Percentiles rank a stretch among this genome's conserved stretches.
phyloP scores from a whole-genome alignment of 768 basidiomycete genomes.

The Mrakia blollopis region DNA sequence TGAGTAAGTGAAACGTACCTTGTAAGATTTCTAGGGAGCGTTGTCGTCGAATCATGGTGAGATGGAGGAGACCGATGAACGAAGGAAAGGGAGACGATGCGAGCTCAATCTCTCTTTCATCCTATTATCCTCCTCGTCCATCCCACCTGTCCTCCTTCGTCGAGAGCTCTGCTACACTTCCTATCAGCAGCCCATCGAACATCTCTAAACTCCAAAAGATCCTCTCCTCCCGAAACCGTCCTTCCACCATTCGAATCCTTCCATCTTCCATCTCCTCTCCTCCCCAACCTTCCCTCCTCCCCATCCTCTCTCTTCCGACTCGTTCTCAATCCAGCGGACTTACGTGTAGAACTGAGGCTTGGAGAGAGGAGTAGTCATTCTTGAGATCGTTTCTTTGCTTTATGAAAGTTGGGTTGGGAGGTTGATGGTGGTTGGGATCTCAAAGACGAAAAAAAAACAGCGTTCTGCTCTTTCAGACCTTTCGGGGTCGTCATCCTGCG shows the following conservation, averaged over 20 bases:
- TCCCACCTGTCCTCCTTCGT: no score
- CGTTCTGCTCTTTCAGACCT: no score
- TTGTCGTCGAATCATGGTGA: no score
- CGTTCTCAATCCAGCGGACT: background rate
- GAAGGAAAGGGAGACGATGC: no score
- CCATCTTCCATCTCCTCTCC: background rate
- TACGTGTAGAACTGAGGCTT: constrained; percentile 20
- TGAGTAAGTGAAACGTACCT: background rate
- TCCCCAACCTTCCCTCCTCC: background rate
- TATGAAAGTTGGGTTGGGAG: background rate
- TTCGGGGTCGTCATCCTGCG: no score
- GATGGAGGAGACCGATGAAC: no score
- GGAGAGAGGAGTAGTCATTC: background rate
- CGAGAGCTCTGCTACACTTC: no score
- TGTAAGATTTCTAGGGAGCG: no score
- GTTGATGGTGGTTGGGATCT: background rate
- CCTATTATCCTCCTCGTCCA: no score
- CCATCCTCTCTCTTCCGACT: background rate
- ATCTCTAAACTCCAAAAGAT: background rate
- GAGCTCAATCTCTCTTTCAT: no score
- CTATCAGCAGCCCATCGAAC: no score
- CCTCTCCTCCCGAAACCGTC: background rate
- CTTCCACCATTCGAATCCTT: background rate
- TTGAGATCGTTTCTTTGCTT: background rate
- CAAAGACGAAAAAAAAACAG: no score